A percentile compares a stretch with the other conserved stretches of the same genome.
These are phyloP conservation scores for Cornus suecica DNA, from an alignment of 148 eudicot species.

Conservation along the genomic window DNA sequence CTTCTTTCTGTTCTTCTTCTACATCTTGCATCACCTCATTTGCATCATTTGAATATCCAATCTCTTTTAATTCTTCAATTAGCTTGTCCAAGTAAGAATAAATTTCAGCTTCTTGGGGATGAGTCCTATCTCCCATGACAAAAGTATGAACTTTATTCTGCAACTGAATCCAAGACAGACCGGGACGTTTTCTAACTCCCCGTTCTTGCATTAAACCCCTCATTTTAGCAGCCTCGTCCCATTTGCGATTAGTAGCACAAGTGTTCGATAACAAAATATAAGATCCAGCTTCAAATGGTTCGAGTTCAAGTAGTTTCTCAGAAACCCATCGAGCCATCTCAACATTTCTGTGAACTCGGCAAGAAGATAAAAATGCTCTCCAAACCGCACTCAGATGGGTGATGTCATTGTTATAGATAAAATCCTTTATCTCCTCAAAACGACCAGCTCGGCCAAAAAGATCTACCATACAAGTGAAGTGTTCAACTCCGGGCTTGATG, in stretches of 20 bases:
- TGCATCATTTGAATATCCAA: slow-evolving; percentile 33
- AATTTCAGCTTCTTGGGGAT: slow-evolving; percentile 28
- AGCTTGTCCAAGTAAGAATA: slow-evolving; percentile 34
- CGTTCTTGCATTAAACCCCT: slow-evolving; percentile 64
- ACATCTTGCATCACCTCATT: slow-evolving; percentile 35
- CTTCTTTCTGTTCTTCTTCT: slow-evolving; percentile 34
- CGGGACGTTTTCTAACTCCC: slow-evolving; percentile 61
- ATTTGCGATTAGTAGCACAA: slow-evolving; percentile 47
- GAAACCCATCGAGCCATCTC: slow-evolving; percentile 70
- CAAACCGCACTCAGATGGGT: slow-evolving; percentile 65
- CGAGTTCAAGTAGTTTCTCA: slow-evolving; percentile 60
- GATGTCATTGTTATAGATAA: slow-evolving; percentile 51
- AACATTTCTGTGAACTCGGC: slow-evolving; percentile 64
- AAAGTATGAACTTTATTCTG: slow-evolving; percentile 34
- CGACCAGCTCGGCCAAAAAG: slow-evolving; percentile 78
- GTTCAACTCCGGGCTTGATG: slow-evolving; percentile 59
- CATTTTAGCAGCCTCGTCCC: slow-evolving; percentile 71
- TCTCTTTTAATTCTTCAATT: slow-evolving; percentile 32
- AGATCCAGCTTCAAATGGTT: slow-evolving; percentile 52
- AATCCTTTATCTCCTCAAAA: slow-evolving; percentile 52
- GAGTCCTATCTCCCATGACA: slow-evolving; percentile 31
- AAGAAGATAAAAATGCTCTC: slow-evolving; percentile 74
- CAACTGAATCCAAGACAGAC: slow-evolving; percentile 71
- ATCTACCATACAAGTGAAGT: slow-evolving; percentile 82
- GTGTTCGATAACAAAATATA: slow-evolving; percentile 68